A percentile compares a stretch with the other conserved stretches of the same genome.
Conservation (phyloP, 306 rosid species). For the Dryas alaskensis region DNA sequence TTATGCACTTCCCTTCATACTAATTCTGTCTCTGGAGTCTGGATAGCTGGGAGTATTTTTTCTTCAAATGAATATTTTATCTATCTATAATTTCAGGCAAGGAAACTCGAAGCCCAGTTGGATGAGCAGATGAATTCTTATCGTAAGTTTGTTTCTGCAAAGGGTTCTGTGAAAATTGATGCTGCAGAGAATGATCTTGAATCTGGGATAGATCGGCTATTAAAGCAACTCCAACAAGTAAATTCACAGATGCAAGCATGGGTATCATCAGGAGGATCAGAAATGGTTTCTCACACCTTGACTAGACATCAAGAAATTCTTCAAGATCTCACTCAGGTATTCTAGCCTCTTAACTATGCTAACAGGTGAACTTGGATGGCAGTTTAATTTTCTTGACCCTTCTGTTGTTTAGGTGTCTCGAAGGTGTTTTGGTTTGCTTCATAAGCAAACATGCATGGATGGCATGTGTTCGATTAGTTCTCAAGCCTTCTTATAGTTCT, state of each 20-base stretch:
- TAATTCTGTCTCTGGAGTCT: background rate
- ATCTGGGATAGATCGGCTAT: conserved; percentile 67
- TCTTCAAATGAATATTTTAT: background rate
- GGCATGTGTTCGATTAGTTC: conserved; percentile 22
- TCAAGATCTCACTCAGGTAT: conserved; percentile 97
- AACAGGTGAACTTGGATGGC: background rate
- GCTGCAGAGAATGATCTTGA: conserved; percentile 64
- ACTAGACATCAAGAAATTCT: conserved; percentile 98
- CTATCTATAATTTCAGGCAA: conserved; percentile 53
- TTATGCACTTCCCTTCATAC: conserved; percentile 12
- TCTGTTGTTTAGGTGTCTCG: conserved; percentile 6
- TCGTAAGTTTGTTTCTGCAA: conserved; percentile 79
- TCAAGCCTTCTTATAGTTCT: conserved; percentile 1
- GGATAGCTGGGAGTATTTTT: background rate
- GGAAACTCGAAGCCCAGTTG: conserved; percentile 94
- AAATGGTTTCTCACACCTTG: conserved; percentile 97
- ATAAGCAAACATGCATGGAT: conserved; percentile 5
- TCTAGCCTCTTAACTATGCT: conserved; percentile 15
- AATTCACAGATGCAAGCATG: conserved; percentile 97
- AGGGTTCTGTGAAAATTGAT: conserved; percentile 64
- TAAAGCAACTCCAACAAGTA: conserved; percentile 91
- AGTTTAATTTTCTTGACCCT: background rate
- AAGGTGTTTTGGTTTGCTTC: conserved; percentile 15
- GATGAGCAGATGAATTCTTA: conserved; percentile 89
- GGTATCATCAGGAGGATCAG: conserved; percentile 96